Base-by-base conservation (phyloP, 208 protist species). In the Naegleria lovaniensis region DNA sequence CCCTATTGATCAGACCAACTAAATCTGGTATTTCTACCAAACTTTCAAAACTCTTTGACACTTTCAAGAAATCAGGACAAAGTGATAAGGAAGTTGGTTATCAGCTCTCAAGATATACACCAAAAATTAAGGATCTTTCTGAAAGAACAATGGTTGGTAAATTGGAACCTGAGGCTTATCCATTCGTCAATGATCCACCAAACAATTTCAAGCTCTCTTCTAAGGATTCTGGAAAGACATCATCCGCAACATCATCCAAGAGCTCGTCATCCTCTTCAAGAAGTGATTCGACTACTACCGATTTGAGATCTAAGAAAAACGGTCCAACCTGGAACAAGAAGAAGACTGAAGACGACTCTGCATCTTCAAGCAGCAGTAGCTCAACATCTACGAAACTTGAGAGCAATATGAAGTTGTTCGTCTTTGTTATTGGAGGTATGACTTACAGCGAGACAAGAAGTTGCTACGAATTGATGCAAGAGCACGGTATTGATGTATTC, bases 401-500 rank as follows among this genome's bases (percentile, higher is more conserved):
- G 29, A 52, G 52, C 7, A 87, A n/a, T 41, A 79, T 38, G 11
- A 67, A 79, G 19, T 22, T 90, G 16, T 51, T 79, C 38, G 7
- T 90, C 5, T 90, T 90, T 90, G 55, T 90, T 2, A 48, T 90
- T 75, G 87, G 87, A 51, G 87, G 87, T 38, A 51, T 51, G 3
- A 79, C 87, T 51, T 22, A 90, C 33, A 36, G n/a, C 15, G 87
- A 90, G 48, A 79, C 55, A 25, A 67, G 87, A 67, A 79, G 41
- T 79, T 51, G n/a, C 48, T 90, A 90, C 15, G 87, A 90, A 48
- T 79, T 90, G 33, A 40, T 39, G 5, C n/a, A 22, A n/a, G 36
- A 90, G 0, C 33, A 67, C 16, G 29, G 38, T 25, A 90, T 79
- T 29, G 87, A 90, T 51, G 55, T 90, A 13, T 36, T 83, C 38